A percentile compares a stretch with the other conserved stretches of the same genome.
phyloP scores from a whole-genome alignment of 202 grass and related monocot species.

The Alloteropsis angusta region DNA sequence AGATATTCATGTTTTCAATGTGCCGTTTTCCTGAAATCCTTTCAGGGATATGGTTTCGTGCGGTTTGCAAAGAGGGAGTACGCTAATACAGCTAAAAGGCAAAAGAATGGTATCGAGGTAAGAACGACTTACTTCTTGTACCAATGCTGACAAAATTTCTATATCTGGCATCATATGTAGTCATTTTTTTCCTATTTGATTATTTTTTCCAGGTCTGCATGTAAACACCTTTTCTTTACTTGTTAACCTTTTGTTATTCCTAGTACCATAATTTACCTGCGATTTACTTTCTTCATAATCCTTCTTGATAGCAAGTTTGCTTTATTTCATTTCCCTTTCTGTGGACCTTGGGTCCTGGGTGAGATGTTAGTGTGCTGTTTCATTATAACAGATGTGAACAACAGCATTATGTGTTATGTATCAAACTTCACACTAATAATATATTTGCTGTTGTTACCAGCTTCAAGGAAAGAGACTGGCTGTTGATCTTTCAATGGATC shows the following conservation, averaged over 20 bases:
- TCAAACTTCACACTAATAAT: constrained; percentile 15
- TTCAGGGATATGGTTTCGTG: constrained; percentile 83
- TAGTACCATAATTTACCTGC: neutral
- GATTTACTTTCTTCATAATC: neutral
- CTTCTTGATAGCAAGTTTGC: neutral
- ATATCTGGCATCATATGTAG: neutral
- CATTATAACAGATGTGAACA: constrained; percentile 2
- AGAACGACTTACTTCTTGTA: constrained; percentile 10
- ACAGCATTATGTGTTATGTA: constrained; percentile 13
- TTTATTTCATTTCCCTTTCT: neutral
- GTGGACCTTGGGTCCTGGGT: neutral
- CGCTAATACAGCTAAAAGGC: constrained; percentile 49
- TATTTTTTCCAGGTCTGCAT: neutral
- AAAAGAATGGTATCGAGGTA: constrained; percentile 62
- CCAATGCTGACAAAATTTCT: neutral
- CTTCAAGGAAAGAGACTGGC: constrained; percentile 67
- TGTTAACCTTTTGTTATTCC: neutral
- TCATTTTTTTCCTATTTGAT: neutral
- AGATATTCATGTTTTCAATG: neutral
- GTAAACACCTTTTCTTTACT: neutral
- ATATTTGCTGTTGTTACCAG: constrained; percentile 37
- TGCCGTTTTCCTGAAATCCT: constrained; percentile 7
- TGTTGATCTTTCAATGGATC: constrained; percentile 73
- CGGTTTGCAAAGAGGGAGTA: constrained; percentile 54
- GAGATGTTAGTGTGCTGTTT: neutral